A percentile compares a stretch with the other conserved stretches of the same genome.
These are phyloP conservation scores for Anethum foeniculum DNA, from an alignment of 140 eudicot genomes.

Conservation along the genomic window DNA sequence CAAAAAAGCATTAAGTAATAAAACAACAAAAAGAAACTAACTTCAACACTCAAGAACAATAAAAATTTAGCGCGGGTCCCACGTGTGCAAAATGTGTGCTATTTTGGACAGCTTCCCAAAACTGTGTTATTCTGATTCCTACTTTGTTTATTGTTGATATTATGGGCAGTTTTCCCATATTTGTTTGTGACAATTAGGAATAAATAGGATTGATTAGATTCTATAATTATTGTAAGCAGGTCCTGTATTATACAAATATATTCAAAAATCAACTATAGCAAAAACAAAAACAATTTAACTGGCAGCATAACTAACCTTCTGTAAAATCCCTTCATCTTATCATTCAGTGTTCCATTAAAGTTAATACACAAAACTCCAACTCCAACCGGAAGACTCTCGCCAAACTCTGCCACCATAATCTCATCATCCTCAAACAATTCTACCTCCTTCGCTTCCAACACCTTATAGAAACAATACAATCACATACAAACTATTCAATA, in stretches of 20 bases:
- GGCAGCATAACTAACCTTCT: slow-evolving; percentile 41
- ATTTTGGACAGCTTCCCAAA: not conserved
- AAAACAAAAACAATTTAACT: not conserved
- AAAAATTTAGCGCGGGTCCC: not conserved
- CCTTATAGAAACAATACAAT: slow-evolving; percentile 27
- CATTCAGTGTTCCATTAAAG: slow-evolving; percentile 77
- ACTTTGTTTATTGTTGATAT: not conserved
- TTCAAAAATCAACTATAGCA: not conserved
- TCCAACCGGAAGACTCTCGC: slow-evolving; percentile 49
- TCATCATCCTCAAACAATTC: slow-evolving; percentile 61
- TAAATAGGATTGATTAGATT: not conserved
- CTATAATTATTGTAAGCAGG: not conserved
- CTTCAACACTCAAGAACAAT: not conserved
- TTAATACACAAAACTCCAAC: slow-evolving; percentile 44
- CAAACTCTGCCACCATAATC: slow-evolving; percentile 67
- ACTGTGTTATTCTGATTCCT: not conserved
- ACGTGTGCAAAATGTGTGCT: not conserved
- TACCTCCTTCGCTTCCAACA: slow-evolving; percentile 36
- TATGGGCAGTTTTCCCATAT: not conserved
- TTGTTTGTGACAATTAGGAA: not conserved
- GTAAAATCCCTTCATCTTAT: slow-evolving; percentile 90
- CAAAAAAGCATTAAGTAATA: not conserved
- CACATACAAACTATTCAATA: not conserved
- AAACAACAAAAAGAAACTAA: not conserved
- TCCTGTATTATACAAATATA: not conserved